Evolutionary conservation across 106 monocot species (phyloP).

Genomic region (Dioscorea zingiberensis): DNA sequence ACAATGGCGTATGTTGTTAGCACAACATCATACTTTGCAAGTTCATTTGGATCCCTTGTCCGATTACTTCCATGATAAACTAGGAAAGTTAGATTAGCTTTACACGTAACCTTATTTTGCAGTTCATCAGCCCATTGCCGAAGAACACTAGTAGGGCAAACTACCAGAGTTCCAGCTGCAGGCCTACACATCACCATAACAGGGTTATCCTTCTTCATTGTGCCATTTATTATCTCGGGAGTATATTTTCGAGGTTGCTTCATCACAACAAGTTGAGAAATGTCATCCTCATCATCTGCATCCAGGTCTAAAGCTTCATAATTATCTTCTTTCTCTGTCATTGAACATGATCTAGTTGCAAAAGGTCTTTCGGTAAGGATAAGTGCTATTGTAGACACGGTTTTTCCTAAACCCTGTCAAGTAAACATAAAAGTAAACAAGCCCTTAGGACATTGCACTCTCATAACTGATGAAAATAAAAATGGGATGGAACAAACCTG

Average conservation of each 20-base stretch:
- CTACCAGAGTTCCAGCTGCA: slow-evolving; percentile 88
- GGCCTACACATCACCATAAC: slow-evolving; percentile 40
- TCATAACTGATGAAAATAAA: neutral
- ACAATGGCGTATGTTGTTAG: slow-evolving; percentile 95
- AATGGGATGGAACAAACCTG: slow-evolving; percentile 40
- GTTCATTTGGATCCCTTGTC: slow-evolving; percentile 80
- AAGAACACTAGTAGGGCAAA: slow-evolving; percentile 95
- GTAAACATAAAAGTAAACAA: neutral
- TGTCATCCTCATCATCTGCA: slow-evolving; percentile 41
- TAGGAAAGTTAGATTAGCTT: slow-evolving; percentile 68
- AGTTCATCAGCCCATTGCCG: slow-evolving; percentile 96
- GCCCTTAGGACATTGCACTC: neutral
- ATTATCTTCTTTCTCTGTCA: slow-evolving; percentile 18
- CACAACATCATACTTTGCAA: slow-evolving; percentile 88
- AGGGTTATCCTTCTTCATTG: slow-evolving; percentile 22
- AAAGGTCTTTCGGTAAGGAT: slow-evolving; percentile 75
- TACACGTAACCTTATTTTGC: slow-evolving; percentile 55
- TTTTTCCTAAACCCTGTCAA: slow-evolving; percentile 88
- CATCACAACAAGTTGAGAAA: slow-evolving; percentile 6
- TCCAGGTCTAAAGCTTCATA: slow-evolving; percentile 62
- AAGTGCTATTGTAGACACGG: slow-evolving; percentile 85
- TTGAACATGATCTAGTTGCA: slow-evolving; percentile 17
- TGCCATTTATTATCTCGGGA: neutral
- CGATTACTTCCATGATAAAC: slow-evolving; percentile 89
- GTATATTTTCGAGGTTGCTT: slow-evolving; percentile 10